A percentile compares a stretch with the other conserved stretches of the same genome.
These are phyloP conservation scores for Ustilago cynodontis DNA, from an alignment of 1,284 basidiomycete species.

Conservation along the genomic window DNA sequence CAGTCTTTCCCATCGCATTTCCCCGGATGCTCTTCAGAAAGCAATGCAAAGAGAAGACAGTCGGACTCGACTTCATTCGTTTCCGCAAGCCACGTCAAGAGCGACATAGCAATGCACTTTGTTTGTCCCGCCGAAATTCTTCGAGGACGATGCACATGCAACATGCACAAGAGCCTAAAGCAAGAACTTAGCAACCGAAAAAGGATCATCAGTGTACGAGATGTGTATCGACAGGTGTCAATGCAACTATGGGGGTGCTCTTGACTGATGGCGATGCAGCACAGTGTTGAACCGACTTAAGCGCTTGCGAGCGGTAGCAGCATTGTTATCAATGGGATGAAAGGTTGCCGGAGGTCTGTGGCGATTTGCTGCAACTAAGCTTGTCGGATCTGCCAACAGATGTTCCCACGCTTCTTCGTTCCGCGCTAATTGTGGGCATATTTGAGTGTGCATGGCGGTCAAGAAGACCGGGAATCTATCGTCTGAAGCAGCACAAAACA, in stretches of 20 bases:
- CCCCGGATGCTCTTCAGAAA: slow-evolving; percentile 12
- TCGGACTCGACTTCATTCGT: slow-evolving; percentile 34
- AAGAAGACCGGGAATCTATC: not conserved
- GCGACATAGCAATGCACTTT: not conserved
- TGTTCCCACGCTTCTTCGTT: slow-evolving; percentile 22
- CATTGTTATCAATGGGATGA: slow-evolving; percentile 2
- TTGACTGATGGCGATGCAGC: not conserved
- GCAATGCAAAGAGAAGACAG: not conserved
- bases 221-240: slow-evolving; percentile 32
- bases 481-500: not conserved
- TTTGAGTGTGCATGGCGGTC: not conserved
- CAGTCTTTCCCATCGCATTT: slow-evolving; percentile 11
- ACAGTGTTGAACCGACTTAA: not conserved
- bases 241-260: slow-evolving; percentile 7
- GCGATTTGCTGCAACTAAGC: not conserved
- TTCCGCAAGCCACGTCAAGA: not conserved
- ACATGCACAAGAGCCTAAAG: not conserved
- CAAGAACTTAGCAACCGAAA: not conserved
- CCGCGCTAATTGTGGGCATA: slow-evolving; percentile 5
- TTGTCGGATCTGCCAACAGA: slow-evolving; percentile 11
- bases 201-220: not conserved
- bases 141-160: not conserved
- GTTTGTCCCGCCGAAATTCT: slow-evolving; percentile 27
- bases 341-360: not conserved
- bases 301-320: not conserved